Evolutionary conservation across 768 basidiomycete genomes (phyloP), one percentile per base, ranked within the genome.

Genomic region (Sporobolomyces pararoseus): DNA sequence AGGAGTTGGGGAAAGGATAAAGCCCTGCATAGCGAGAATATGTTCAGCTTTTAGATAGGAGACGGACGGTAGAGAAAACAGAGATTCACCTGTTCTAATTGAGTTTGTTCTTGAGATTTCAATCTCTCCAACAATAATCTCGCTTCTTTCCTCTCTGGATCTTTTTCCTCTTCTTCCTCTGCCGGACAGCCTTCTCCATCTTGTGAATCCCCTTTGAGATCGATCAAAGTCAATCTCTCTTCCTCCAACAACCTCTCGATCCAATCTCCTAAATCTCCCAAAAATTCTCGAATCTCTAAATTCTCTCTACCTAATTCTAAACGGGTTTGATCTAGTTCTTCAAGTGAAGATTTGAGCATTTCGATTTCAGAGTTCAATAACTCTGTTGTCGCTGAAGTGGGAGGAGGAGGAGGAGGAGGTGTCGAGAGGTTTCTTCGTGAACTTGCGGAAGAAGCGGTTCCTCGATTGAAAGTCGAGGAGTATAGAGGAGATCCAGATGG

Each of bases 231-330:
- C 55, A n/a, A n/a, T 37, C 3, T 14, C n/a, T 57, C 55, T 14
- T 57, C 55, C 4, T 23, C 21, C 4, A 57, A 10, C 12, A 57
- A 37, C n/a, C 23, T 4, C 35, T 59, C 58, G 17, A 59, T 19
- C 58, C 58, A 59, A 44, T 59, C 58, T 42, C 31, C 29, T 29
- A 59, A 46, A 14, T 59, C 27, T 29, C 58, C 58, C n/a, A 59
- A 13, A 27, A 59, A 59, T 7, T 10, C 4, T 46, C 58, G 3
- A 3, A 59, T 14, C 23, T 59, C 58, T 27, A 44, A 2, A 31
- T 59, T 59, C 39, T 59, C 58, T n/a, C 14, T 29, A 23, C 35
- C 17, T 10, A 46, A 21, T 25, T 25, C 5, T 17, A 29, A 3
- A 7, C 42, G 58, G 23, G 3, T 46, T 25, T 2, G 6, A 10